Conservation (phyloP, 371 early-diverging fungal species). For the Smittium mucronatum region DNA sequence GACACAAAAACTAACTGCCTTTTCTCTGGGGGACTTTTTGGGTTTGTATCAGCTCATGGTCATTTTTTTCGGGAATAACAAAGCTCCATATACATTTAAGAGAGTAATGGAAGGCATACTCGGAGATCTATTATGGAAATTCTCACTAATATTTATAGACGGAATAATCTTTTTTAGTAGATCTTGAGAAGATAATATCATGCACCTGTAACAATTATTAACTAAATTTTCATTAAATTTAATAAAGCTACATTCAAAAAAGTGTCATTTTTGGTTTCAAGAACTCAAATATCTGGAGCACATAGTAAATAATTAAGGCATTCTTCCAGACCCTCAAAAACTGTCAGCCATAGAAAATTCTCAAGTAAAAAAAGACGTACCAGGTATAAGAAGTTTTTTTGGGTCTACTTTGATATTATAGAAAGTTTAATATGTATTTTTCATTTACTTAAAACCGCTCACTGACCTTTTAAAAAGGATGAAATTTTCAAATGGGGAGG, state of each 20-base stretch:
- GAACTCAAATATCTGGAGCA: conserved; percentile 9
- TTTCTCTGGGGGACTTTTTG: background rate
- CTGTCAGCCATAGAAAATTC: conserved; percentile 11
- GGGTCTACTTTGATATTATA: conserved; percentile 21
- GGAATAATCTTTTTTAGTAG: conserved; percentile 10
- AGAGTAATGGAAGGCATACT: conserved; percentile 1
- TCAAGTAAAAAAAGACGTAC: conserved; percentile 14
- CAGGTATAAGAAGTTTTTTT: conserved; percentile 16
- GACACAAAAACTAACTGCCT: background rate
- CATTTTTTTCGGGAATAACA: background rate
- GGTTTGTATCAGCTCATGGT: conserved; percentile 1
- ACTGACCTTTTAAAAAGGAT: conserved; percentile 17
- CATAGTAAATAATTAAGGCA: conserved; percentile 8
- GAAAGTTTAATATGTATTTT: conserved; percentile 15
- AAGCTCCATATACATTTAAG: background rate
- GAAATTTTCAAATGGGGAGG: background rate
- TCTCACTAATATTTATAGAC: background rate
- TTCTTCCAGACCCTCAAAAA: conserved; percentile 13
- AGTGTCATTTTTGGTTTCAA: conserved; percentile 13
- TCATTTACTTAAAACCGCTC: conserved; percentile 15
- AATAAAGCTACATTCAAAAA: conserved; percentile 18
- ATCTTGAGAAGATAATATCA: background rate
- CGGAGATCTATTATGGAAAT: background rate
- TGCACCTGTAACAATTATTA: conserved; percentile 12
- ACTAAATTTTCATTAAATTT: conserved; percentile 16